Conservation (phyloP, 345 rosid genomes). For the Moricandia moricandioides region DNA sequence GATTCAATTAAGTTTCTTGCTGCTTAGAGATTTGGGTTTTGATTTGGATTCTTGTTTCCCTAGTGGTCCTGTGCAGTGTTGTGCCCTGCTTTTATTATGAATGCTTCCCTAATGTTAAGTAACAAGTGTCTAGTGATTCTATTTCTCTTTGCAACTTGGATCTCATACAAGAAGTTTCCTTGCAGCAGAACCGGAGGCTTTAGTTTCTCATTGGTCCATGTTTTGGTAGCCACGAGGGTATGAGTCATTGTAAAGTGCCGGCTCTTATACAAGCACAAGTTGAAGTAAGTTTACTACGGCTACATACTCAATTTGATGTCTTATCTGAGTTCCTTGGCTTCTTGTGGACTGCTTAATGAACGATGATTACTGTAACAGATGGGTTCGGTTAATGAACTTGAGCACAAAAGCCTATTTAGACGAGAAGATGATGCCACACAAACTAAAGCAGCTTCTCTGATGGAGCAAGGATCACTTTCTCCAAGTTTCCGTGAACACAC, state of each 20-base stretch:
- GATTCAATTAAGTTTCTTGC: no score
- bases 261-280: neutral
- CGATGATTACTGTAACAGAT: neutral
- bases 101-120: no score
- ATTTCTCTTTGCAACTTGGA: neutral
- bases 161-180: neutral
- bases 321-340: neutral
- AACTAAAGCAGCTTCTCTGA: neutral
- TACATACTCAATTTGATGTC: neutral
- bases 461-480: neutral
- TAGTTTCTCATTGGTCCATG: neutral
- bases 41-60: no score
- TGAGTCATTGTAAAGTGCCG: neutral
- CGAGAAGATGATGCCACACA: neutral
- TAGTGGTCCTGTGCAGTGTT: no score
- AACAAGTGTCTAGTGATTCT: no score
- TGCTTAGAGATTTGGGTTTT: no score
- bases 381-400: neutral
- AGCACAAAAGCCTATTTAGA: neutral
- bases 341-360: neutral
- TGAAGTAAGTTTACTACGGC: neutral
- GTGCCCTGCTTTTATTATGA: no score
- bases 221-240: neutral
- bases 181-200: neutral
- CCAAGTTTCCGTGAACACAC: neutral